Conservation (phyloP, 2,329 filamentous ascomycete genomes). For the Monilinia fructicola region DNA sequence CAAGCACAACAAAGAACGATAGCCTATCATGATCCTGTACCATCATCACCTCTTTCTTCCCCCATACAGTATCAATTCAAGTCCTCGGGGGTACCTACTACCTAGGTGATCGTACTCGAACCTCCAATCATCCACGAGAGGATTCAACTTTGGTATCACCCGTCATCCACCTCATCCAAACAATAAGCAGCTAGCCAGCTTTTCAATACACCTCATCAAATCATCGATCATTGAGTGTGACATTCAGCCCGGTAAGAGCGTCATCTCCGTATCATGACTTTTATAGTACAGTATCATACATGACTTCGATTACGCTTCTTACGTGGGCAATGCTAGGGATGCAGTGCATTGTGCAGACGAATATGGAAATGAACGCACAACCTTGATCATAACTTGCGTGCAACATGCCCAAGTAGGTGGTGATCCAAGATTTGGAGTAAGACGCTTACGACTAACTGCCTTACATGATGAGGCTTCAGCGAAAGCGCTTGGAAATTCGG, state of each 20-base stretch:
- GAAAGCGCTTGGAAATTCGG: neutral
- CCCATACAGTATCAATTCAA: neutral
- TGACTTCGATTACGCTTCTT: neutral
- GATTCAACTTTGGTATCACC: neutral
- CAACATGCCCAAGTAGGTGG: neutral
- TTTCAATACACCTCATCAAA: neutral
- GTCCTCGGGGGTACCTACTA: no score
- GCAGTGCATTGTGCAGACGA: neutral
- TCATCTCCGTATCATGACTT: neutral
- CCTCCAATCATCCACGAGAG: neutral
- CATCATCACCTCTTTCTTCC: neutral
- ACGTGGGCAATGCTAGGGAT: neutral
- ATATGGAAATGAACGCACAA: neutral
- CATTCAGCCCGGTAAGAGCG: neutral
- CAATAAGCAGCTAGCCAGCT: neutral
- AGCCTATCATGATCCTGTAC: neutral
- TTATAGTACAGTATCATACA: no score
- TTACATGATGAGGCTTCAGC: slow-evolving; percentile 5
- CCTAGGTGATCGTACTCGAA: no score
- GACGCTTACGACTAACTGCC: slow-evolving; percentile 11
- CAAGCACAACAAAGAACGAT: neutral
- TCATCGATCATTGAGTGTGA: neutral
- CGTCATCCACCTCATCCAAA: neutral
- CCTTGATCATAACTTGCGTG: neutral
- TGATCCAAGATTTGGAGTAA: slow-evolving; percentile 1